These are phyloP conservation scores for Macrophomina phaseolina DNA, from an alignment of 2,329 filamentous ascomycete genomes.

Conservation along the genomic window DNA sequence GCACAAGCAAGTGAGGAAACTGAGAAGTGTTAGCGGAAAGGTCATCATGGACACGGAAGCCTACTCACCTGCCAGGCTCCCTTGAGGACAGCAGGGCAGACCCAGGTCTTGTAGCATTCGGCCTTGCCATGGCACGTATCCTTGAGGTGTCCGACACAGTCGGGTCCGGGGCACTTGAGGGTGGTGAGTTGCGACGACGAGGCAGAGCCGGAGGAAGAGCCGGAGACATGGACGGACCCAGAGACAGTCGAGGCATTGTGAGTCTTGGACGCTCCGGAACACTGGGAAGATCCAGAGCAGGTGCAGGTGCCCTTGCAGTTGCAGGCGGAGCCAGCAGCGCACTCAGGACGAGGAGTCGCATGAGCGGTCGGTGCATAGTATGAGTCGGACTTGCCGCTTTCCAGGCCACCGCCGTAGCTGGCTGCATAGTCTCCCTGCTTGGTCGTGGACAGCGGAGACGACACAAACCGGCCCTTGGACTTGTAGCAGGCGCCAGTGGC, in stretches of 20 bases:
- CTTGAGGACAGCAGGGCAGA: conserved; percentile 7
- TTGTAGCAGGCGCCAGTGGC: background rate
- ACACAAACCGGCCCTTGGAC: background rate
- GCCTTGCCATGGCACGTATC: background rate
- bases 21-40: conserved; percentile 25
- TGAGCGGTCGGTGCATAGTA: no score
- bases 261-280: no score
- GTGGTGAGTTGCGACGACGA: background rate
- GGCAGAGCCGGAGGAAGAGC: background rate
- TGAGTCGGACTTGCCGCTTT: no score
- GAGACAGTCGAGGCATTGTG: no score
- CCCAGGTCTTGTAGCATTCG: background rate
- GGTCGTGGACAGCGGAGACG: background rate
- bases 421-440: background rate
- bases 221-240: background rate
- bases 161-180: background rate
- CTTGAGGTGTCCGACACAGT: background rate
- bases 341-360: no score
- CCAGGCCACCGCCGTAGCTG: background rate
- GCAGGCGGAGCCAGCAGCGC: background rate
- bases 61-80: conserved; percentile 11
- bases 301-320: background rate
- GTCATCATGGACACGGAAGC: background rate
- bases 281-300: no score
- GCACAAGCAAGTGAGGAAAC: conserved; percentile 46